Percentiles rank a stretch among this genome's conserved stretches.
Conservation (phyloP, 2,329 filamentous ascomycete species). For the Thielaviopsis punctulata region DNA sequence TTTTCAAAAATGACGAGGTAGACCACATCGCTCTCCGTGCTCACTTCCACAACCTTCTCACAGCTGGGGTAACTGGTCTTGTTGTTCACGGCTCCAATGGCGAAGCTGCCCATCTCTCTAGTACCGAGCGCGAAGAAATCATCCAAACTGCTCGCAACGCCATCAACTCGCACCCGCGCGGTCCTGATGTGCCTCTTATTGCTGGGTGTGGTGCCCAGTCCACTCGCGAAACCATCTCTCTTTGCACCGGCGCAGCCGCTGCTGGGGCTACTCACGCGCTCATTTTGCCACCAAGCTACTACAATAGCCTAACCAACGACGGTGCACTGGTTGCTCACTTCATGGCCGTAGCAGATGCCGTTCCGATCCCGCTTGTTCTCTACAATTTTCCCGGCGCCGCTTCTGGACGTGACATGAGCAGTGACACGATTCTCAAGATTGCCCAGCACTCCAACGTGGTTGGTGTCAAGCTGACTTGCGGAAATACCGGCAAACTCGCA, state of each 20-base stretch:
- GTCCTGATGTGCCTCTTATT: conserved; percentile 49
- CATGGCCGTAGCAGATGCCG: conserved; percentile 37
- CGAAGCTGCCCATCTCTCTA: conserved; percentile 63
- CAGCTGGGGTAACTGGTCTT: conserved; percentile 55
- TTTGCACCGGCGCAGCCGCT: conserved; percentile 50
- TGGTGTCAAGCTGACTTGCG: conserved; percentile 46
- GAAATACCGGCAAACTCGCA: conserved; percentile 44
- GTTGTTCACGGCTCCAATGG: conserved; percentile 70
- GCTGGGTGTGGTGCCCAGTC: conserved; percentile 61
- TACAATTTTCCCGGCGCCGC: conserved; percentile 47
- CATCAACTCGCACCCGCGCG: conserved; percentile 45
- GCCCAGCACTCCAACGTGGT: conserved; percentile 39
- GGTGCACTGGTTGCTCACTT: conserved; percentile 37
- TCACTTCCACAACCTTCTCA: conserved; percentile 51
- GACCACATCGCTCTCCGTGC: conserved; percentile 43
- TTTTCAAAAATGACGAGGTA: conserved; percentile 19
- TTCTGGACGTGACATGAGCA: conserved; percentile 38
- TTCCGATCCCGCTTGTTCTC: conserved; percentile 41
- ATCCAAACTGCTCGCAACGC: conserved; percentile 53
- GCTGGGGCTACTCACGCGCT: conserved; percentile 61
- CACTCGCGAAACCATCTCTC: conserved; percentile 52
- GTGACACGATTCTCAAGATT: conserved; percentile 36
- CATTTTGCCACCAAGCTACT: conserved; percentile 62
- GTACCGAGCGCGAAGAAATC: conserved; percentile 50
- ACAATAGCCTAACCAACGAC: conserved; percentile 46